Base-by-base conservation (phyloP, 2,329 filamentous ascomycete genomes). In the Fusarium scirpi region DNA sequence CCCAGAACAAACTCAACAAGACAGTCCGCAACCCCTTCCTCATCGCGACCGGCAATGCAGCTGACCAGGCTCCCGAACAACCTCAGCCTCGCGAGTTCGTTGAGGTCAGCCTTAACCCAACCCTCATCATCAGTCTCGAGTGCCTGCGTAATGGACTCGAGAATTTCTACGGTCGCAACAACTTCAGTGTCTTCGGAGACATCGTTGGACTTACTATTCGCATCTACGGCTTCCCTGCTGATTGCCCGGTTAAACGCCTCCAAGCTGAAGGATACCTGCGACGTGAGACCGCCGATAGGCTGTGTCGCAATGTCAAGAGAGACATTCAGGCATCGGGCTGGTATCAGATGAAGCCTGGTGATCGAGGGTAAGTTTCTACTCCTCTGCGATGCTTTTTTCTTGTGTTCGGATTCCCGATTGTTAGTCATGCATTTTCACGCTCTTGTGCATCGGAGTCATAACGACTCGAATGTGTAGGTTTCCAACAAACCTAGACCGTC, bases 151-250 rank as follows among this genome's bases (percentile, higher is more conserved):
- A 49, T 3, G 63, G 63, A 5, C 62, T 66, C 5, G 38, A 49
- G 5, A 22, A 7, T 6, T 8, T 22, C n/a, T 66, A 52, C 8
- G 63, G 63, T 6, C 38, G 22, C n/a, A 62, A 67, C 22, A n/a
- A 24, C 16, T 66, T 55, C 20, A 25, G 16, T 6, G 63, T 66
- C 4, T 32, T 48, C 2, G 63, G 63, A 5, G 63, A 66, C 12
- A 45, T 66, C 16, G 66, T 66, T 56, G 62, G 62, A n/a, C 30
- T 66, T 3, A 67, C 44, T 2, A 58, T 66, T 11, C 34, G 38
- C 5, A 56, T 43, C 10, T 8, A 15, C 18, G 27, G 25, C 18
- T 25, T 41, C 27, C 1, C 10, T 10, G 16, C 55, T 27, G 13
- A 24, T 13, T 44, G 32, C 10, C 24, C 62, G 22, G 8, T 55